Evolutionary conservation across 192 early-diverging fungal genomes (phyloP).

Genomic region (Coemansia sp.): DNA sequence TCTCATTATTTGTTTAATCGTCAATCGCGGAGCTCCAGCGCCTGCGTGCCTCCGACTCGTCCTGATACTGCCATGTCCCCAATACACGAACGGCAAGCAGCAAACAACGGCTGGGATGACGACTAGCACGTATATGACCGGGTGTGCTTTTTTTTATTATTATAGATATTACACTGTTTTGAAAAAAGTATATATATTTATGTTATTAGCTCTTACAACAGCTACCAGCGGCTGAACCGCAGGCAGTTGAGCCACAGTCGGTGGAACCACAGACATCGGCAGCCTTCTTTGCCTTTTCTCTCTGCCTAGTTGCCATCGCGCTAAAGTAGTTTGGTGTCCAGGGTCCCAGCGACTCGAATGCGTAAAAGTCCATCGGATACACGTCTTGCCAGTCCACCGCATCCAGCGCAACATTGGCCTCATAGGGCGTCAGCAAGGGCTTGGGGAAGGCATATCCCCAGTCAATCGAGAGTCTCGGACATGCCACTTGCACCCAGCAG

Average conservation of each 20-base stretch:
- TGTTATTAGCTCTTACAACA: not conserved
- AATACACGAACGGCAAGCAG: slow-evolving; percentile 4
- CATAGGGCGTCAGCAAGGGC: slow-evolving; percentile 93
- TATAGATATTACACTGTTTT: not conserved
- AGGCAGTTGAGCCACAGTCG: not conserved
- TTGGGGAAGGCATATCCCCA: slow-evolving; percentile 97
- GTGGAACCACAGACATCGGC: not conserved
- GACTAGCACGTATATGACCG: not conserved
- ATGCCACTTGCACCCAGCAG: slow-evolving; percentile 94
- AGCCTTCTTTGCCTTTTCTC: slow-evolving; percentile 26
- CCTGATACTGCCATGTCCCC: slow-evolving; percentile 7
- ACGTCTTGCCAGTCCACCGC: slow-evolving; percentile 75
- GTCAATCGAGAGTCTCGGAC: slow-evolving; percentile 96
- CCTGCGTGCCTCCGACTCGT: not conserved
- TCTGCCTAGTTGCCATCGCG: slow-evolving; percentile 38
- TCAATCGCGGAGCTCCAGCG: not conserved
- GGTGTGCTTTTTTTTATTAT: not conserved
- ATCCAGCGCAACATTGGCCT: slow-evolving; percentile 87
- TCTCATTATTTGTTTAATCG: slow-evolving; percentile 29
- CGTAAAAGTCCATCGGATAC: slow-evolving; percentile 99
- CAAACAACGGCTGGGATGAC: slow-evolving; percentile 6
- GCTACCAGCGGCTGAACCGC: not conserved
- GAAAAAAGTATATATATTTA: not conserved
- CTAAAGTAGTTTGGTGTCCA: slow-evolving; percentile 90
- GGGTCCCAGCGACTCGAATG: slow-evolving; percentile 83